Evolutionary conservation across 129 eudicot species (phyloP), one percentile per base, ranked within the genome.

Genomic region (Arctium minus): DNA sequence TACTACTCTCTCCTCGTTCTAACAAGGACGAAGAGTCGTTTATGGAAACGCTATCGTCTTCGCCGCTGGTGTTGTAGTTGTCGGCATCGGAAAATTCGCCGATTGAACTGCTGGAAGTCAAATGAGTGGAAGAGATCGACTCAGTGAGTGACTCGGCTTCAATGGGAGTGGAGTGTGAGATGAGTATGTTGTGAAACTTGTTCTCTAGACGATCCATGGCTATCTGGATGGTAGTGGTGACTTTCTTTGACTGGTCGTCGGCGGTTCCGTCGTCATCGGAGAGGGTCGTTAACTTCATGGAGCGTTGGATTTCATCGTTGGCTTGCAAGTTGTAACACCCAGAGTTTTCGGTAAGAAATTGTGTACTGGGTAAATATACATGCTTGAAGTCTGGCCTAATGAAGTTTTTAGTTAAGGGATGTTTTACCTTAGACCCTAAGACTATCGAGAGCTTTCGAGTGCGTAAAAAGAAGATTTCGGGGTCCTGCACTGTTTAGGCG

Each of bases 201-300:
- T 90, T 92, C 67, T 89, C 98, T 1, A 94, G 85, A 8, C 96
- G 86, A 74, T 94, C 90, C 97, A 92, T 90, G 83, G 94, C 94
- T 78, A 90, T 85, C 85, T 88, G 91, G 72, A 91, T 74, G 9
- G 91, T 32, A 78, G 27, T 22, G 85, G 74, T 85, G 88, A 83
- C 83, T 77, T 78, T 72, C 77, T 73, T 84, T 77, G 88, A 87
- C 82, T 85, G 27, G 27, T 22, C 27, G 27, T 22, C 27, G 27
- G 27, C 27, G 27, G 27, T 0, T 22, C 27, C 85, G 38, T 9
- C 30, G 30, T 85, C 88, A 17, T 48, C 73, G 72, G 87, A 46
- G 8, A 81, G 8, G 71, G 82, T 76, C 72, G 74, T 80, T 80
- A 82, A 85, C 69, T 76, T 72, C 15, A 83, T 68, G 72, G 77